phyloP scores from a whole-genome alignment of 257 asterid genomes.

The Solanum sitiens region DNA sequence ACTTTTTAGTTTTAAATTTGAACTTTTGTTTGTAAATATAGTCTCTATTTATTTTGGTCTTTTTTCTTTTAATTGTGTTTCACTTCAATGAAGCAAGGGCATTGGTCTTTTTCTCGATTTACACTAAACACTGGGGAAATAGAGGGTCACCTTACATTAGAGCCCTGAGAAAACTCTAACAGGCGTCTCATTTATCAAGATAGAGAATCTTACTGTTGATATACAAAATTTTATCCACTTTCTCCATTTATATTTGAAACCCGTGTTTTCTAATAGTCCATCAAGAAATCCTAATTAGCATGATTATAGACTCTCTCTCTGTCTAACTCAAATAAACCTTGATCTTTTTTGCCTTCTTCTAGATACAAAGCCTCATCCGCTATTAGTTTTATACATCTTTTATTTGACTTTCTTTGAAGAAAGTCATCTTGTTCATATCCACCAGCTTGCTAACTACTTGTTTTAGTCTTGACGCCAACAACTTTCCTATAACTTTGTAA shows the following conservation, averaged over 20 bases:
- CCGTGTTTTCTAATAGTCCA: not conserved
- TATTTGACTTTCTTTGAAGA: not conserved
- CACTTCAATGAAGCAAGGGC: not conserved
- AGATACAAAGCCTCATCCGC: not conserved
- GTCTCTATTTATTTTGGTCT: not conserved
- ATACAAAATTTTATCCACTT: not conserved
- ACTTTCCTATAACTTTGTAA: not conserved
- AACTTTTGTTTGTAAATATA: not conserved
- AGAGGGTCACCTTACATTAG: not conserved
- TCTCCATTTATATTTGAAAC: not conserved
- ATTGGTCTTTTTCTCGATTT: not conserved
- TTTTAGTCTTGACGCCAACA: not conserved
- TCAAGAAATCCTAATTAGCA: not conserved
- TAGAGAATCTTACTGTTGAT: not conserved
- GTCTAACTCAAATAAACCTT: not conserved
- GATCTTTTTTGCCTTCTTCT: not conserved
- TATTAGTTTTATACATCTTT: not conserved
- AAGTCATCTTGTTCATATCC: not conserved
- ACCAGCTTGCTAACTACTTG: not conserved
- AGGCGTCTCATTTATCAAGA: not conserved
- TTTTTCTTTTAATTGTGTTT: not conserved
- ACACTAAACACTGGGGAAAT: not conserved
- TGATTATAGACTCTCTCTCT: not conserved
- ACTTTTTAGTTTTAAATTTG: not conserved
- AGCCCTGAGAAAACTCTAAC: not conserved